Conservation (phyloP, 805 yeast species). For the Kazachstania kunashirensis region DNA sequence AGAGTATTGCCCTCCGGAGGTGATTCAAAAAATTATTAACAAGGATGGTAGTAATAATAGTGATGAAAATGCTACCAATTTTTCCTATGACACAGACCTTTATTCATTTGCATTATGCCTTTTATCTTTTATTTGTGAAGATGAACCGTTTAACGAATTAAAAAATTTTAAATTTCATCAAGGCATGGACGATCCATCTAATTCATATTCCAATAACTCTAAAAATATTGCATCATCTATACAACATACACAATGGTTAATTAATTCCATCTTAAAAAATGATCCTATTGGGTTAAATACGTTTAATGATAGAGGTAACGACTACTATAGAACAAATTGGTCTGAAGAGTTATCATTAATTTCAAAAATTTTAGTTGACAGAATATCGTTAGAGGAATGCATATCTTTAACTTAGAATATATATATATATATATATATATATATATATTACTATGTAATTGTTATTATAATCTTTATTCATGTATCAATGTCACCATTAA, state of each 20-base stretch:
- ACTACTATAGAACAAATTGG: conserved; percentile 5
- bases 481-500: conserved; percentile 22
- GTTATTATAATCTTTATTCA: background rate
- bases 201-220: conserved; percentile 2
- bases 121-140: conserved; percentile 11
- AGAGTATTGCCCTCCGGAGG: conserved; percentile 18
- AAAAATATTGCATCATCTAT: conserved; percentile 7
- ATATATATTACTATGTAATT: background rate
- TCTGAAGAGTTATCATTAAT: conserved; percentile 6
- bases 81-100: conserved; percentile 9
- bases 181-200: background rate
- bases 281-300: conserved; percentile 14
- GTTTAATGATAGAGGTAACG: conserved; percentile 1
- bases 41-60: background rate
- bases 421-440: background rate
- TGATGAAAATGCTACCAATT: background rate
- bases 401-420: background rate
- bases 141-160: conserved; percentile 14
- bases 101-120: conserved; percentile 15
- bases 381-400: conserved; percentile 6
- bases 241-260: conserved; percentile 16
- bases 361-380: conserved; percentile 6
- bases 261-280: conserved; percentile 12
- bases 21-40: conserved; percentile 1
- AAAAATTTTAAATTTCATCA: conserved; percentile 5